Evolutionary conservation across 768 basidiomycete genomes (phyloP), one percentile per base, ranked within the genome.

Genomic region (Suillus lakei): DNA sequence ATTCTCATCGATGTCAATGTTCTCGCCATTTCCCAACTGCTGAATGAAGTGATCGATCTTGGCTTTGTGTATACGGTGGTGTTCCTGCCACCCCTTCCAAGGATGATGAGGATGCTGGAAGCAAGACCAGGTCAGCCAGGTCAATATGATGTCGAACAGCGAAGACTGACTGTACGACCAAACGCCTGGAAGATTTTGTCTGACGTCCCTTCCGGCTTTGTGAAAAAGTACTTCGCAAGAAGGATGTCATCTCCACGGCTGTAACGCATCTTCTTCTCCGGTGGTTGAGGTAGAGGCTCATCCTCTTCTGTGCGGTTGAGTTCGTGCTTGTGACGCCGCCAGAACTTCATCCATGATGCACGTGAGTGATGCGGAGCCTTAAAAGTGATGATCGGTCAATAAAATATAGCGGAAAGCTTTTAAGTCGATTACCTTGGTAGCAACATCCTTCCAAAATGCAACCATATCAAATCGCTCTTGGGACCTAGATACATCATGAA

Each of bases 41-140:
- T 87, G 80, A 50, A 92, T 90, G 46, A 92, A 84, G 77, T 93
- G 88, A 70, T 94, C 93, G 67, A 95, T 93, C 73, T 92, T 93
- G 15, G 87, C 83, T 73, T 94, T 95, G 74, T 95, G 93, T 70
- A 94, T 93, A 50, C 93, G 86, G 74, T 94, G 90, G 73, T 95
- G 93, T 71, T 95, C 93, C 75, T 95, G 93, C 93, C 93, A 95
- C 16, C 93, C 93, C 74, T 95, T 95, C 93, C 93, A 95, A 3
- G 93, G 93, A 79, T 95, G 93, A 73, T 94, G 91, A 2, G 92
- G 87, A 75, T 94, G 84, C 93, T 95, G 70, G 21, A 67, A 61
- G 56, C 60, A 26, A 65, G 44, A 46, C 21, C 7, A 50, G 26
- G 30, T 71, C 23, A 64, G 26, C 21, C 3, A 62, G 21, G 12